These are phyloP conservation scores for Blastobotrys aristatus DNA, from an alignment of 1,139 yeast species.

Conservation along the genomic window DNA sequence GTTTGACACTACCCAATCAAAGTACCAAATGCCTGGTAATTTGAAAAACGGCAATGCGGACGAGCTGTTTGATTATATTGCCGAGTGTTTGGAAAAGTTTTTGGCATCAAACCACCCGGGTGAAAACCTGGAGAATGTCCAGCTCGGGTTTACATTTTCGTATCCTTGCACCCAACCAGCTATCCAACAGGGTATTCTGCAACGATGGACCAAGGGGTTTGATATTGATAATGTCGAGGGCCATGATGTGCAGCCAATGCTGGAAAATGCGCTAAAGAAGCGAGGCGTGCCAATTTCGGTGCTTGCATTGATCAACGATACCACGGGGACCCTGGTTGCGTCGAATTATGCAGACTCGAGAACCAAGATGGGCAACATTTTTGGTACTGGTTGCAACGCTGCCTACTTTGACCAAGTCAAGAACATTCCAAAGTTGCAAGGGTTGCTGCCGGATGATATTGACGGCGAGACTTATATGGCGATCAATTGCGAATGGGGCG, in stretches of 20 bases:
- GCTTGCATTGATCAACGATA: constrained; percentile 91
- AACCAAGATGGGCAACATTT: constrained; percentile 90
- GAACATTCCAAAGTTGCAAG: constrained; percentile 79
- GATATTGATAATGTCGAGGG: constrained; percentile 86
- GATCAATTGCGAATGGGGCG: constrained; percentile 97
- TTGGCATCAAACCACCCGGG: constrained; percentile 57
- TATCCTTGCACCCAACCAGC: constrained; percentile 85
- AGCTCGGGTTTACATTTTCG: constrained; percentile 92
- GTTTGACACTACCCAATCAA: constrained; percentile 78
- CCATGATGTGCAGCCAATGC: constrained; percentile 86
- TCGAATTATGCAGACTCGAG: constrained; percentile 86
- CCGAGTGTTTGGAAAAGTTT: constrained; percentile 64
- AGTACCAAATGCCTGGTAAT: constrained; percentile 62
- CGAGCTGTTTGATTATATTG: constrained; percentile 80
- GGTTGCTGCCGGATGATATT: constrained; percentile 60
- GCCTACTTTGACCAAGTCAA: constrained; percentile 82
- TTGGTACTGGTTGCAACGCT: constrained; percentile 96
- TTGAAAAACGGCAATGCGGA: constrained; percentile 76
- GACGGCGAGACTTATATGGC: constrained; percentile 72
- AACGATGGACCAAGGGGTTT: constrained; percentile 98
- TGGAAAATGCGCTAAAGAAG: constrained; percentile 66
- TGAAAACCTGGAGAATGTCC: constrained; percentile 41
- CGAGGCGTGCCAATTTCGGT: constrained; percentile 71
- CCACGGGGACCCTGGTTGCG: constrained; percentile 96
- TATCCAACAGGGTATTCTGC: constrained; percentile 80